Evolutionary conservation across 1,284 basidiomycete genomes (phyloP), one percentile per base, ranked within the genome.

Genomic region (Sanghuangporus sanghuang): DNA sequence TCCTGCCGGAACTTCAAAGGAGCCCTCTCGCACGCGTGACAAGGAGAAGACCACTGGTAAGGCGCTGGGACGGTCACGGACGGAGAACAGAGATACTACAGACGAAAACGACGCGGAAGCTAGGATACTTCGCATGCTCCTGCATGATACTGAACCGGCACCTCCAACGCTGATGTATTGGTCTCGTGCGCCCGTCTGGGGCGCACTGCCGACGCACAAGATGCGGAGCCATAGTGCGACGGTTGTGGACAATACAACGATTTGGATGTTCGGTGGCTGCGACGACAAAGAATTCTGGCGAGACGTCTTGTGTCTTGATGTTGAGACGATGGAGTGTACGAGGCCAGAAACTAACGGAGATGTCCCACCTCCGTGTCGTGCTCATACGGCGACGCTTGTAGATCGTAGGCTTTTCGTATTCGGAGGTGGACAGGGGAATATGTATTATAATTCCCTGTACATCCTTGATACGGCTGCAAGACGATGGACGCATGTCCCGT

Each of bases 211-310:
- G 1, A 81, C 80, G 68, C 85, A 88, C 67, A 84, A 85, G 9
- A 85, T 95, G 76, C 85, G 93, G 3, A 92, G 93, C 1, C 94
- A 96, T 72, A 93, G 85, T 7, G 88, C 90, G 54, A 95, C 90
- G 1, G 78, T 96, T 42, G 87, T 95, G 23, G 93, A 94, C 64
- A 85, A 87, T 61, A 70, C 56, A 14, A 77, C 85, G 27, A 89
- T 91, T 0, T 97, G 93, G 92, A 71, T 96, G 38, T 90, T 96
- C 70, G 95, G 95, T 6, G 95, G 95, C 1, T 93, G 92, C 67
- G 93, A 96, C 67, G 89, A 90, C 66, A 85, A 83, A 69, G 86
- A 85, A 8, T 89, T 85, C 66, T 89, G 85, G 76, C 83, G 83
- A 66, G 92, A 94, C 59, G 81, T 95, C 1, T 93, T 90, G 71